These are phyloP conservation scores for Sporobolomyces pararoseus DNA, from an alignment of 768 basidiomycete genomes.

Conservation along the genomic window DNA sequence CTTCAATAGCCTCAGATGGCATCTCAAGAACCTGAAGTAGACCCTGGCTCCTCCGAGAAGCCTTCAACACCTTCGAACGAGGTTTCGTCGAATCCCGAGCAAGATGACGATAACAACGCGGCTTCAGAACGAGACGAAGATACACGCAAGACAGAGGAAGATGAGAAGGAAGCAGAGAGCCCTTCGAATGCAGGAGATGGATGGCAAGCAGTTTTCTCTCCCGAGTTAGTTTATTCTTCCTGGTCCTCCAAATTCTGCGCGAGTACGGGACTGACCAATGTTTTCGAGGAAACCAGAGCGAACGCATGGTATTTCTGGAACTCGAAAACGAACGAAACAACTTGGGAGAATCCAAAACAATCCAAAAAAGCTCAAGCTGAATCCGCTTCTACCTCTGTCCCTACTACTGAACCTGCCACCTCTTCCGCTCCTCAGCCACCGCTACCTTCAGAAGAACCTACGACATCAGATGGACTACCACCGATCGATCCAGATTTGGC, in stretches of 20 bases:
- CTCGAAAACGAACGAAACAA: constrained; percentile 15
- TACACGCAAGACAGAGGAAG: not conserved
- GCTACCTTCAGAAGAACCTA: not conserved
- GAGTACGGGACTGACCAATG: not conserved
- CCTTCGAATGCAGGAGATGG: not conserved
- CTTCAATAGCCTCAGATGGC: too few species aligned
- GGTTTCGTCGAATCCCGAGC: too few species aligned
- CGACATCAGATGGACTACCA: constrained; percentile 3
- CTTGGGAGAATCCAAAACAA: constrained; percentile 34
- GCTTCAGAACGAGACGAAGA: too few species aligned
- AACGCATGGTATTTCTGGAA: constrained; percentile 42
- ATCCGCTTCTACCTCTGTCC: not conserved
- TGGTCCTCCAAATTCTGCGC: not conserved
- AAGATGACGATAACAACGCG: too few species aligned
- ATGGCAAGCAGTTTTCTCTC: constrained; percentile 36
- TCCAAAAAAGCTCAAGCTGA: not conserved
- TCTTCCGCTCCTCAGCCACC: not conserved
- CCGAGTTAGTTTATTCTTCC: constrained; percentile 21
- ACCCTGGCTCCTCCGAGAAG: too few species aligned
- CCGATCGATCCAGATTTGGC: constrained; percentile 39
- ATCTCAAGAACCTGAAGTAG: too few species aligned
- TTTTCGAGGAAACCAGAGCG: too few species aligned
- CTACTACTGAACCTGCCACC: not conserved
- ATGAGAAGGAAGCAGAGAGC: not conserved
- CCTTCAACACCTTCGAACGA: too few species aligned